Percentiles rank a stretch among this genome's conserved stretches.
These are phyloP conservation scores for Cyclocybe aegerita DNA, from an alignment of 768 basidiomycete species.

Conservation along the genomic window DNA sequence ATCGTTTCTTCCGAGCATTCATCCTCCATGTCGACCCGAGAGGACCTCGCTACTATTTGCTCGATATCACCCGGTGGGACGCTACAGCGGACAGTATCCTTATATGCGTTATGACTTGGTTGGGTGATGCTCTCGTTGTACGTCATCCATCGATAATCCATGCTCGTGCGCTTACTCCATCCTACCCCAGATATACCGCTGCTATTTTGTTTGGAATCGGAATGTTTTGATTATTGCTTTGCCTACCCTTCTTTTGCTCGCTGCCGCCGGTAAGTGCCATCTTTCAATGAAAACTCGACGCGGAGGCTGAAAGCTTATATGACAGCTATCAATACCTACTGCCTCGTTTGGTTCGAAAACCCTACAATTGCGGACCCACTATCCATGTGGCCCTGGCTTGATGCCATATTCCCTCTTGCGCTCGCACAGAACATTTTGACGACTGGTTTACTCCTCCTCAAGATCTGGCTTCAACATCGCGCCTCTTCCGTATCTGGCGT, in stretches of 20 bases:
- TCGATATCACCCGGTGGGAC: conserved; percentile 24
- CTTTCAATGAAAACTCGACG: background rate
- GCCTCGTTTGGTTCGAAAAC: conserved; percentile 25
- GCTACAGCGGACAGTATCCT: conserved; percentile 19
- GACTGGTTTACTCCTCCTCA: conserved; percentile 25
- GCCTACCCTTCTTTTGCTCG: conserved; percentile 21
- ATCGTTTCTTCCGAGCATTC: conserved; percentile 22
- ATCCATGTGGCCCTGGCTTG: conserved; percentile 13
- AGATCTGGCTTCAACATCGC: conserved; percentile 25
- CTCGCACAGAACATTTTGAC: conserved; percentile 28
- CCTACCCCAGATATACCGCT: conserved; percentile 25
- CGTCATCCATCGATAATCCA: background rate
- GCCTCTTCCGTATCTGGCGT: conserved; percentile 18
- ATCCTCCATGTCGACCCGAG: conserved; percentile 15
- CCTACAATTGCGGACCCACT: conserved; percentile 2
- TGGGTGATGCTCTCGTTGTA: conserved; percentile 25
- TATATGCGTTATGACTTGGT: conserved; percentile 25
- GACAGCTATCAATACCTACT: conserved; percentile 17
- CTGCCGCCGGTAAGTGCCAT: conserved; percentile 16
- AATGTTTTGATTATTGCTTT: conserved; percentile 18
- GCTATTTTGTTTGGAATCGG: conserved; percentile 27
- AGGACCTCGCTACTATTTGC: conserved; percentile 18
- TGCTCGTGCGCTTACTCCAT: background rate
- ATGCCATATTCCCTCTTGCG: conserved; percentile 23
- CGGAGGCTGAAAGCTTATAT: background rate